Evolutionary conservation across 2,329 filamentous ascomycete species (phyloP), one percentile per base, ranked within the genome.

Genomic region (Penicillium verrucosum): DNA sequence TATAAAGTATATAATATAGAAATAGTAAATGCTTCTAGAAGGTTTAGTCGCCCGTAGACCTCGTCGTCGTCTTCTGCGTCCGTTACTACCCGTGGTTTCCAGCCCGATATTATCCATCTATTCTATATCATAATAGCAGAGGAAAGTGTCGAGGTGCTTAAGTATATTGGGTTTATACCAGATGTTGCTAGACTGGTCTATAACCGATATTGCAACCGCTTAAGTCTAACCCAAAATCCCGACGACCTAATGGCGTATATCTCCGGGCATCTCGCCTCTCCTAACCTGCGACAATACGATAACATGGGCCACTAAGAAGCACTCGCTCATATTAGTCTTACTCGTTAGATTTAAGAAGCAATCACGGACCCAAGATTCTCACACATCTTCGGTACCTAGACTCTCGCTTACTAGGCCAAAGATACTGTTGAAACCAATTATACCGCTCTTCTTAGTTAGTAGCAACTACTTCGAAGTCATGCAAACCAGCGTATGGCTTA

Each of bases 111-210:
- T 12, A 48, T 48, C 32, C 34, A 8, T 27, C 18, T 34, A 14
- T 48, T 48, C n/a, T 23, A 48, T 16, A 48, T 48, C 45, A 34
- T 36, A 40, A 29, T 49, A 16, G 36, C 46, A 29, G n/a, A 48
- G 53, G 53, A 55, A 47, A 50, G 53, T 32, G 38, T 55, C 30
- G 53, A 55, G 30, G 53, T 55, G 45, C 53, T 55, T 38, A 38
- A 55, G 38, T 50, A 50, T 41, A 55, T 55, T 50, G 53, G 53
- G 23, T 50, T 55, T 9, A 11, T 51, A 32, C 29, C 38, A 16
- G 53, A 50, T 50, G 46, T 30, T 49, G 53, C 53, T 21, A 56
- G 53, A 45, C 38, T 56, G 36, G 45, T 56, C 40, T 56, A 56
- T 38, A 38, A 51, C 29, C 37, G 53, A 56, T 56, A 56, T 37